These are phyloP conservation scores for Rostrohypoxylon terebratum DNA, from an alignment of 495 filamentous ascomycete species.

Conservation along the genomic window DNA sequence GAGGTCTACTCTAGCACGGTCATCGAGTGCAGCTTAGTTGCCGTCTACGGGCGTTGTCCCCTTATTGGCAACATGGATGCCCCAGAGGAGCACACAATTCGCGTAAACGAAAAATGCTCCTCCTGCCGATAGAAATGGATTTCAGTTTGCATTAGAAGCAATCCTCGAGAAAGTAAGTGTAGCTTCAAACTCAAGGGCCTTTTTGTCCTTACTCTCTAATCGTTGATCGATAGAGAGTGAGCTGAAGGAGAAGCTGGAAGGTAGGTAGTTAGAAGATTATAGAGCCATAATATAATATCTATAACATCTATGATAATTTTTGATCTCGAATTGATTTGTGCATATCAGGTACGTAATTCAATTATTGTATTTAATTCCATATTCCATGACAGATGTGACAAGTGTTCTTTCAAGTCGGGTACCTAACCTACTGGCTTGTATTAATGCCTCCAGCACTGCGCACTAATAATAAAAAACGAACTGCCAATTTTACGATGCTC, in stretches of 20 bases:
- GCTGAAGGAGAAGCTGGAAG: slow-evolving; percentile 22
- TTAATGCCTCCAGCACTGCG: no score
- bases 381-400: background rate
- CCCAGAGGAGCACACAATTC: slow-evolving; percentile 14
- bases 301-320: background rate
- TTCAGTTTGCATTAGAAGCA: background rate
- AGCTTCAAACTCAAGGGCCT: background rate
- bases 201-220: slow-evolving; percentile 13
- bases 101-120: slow-evolving; percentile 3
- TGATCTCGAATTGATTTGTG: background rate
- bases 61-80: slow-evolving; percentile 23
- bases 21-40: slow-evolving; percentile 25
- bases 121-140: slow-evolving; percentile 14
- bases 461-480: no score
- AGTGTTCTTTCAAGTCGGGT: no score
- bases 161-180: slow-evolving; percentile 24
- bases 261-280: background rate
- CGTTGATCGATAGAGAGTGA: slow-evolving; percentile 29
- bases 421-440: no score
- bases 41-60: slow-evolving; percentile 33
- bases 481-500: no score
- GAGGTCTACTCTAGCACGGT: slow-evolving; percentile 28
- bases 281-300: slow-evolving; percentile 1
- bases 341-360: background rate
- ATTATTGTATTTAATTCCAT: no score